A percentile compares a stretch with the other conserved stretches of the same genome.
phyloP scores from a whole-genome alignment of 106 monocot species.

The Phalaenopsis equestris region DNA sequence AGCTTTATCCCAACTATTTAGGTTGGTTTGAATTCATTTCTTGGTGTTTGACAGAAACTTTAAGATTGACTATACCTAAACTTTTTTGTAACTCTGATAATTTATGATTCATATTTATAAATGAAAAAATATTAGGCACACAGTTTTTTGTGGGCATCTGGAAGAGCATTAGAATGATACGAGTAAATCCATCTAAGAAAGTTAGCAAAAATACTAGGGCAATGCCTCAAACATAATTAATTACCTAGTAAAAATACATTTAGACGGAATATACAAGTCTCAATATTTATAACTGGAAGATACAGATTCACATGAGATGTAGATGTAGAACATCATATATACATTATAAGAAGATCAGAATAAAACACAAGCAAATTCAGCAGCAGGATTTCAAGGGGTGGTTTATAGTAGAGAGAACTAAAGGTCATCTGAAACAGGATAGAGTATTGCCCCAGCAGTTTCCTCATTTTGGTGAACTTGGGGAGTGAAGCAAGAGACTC shows the following conservation, averaged over 20 bases:
- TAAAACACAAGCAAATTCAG: not conserved
- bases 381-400: not conserved
- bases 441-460: not conserved
- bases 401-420: constrained; percentile 3
- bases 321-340: not conserved
- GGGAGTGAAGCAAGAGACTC: not conserved
- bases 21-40: no score
- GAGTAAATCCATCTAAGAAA: no score
- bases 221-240: no score
- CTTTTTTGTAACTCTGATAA: no score
- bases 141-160: no score
- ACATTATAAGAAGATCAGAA: not conserved
- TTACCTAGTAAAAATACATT: not conserved
- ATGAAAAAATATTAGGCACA: no score
- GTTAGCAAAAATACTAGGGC: no score
- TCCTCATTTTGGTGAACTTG: not conserved
- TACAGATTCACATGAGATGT: not conserved
- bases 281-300: not conserved
- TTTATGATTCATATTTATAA: no score
- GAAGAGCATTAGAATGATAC: no score
- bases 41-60: no score
- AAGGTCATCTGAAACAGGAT: not conserved
- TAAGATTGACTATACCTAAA: no score
- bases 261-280: not conserved
- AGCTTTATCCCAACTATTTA: no score